Conservation (phyloP, 139 green algal species). For the Micractinium sp. region DNA sequence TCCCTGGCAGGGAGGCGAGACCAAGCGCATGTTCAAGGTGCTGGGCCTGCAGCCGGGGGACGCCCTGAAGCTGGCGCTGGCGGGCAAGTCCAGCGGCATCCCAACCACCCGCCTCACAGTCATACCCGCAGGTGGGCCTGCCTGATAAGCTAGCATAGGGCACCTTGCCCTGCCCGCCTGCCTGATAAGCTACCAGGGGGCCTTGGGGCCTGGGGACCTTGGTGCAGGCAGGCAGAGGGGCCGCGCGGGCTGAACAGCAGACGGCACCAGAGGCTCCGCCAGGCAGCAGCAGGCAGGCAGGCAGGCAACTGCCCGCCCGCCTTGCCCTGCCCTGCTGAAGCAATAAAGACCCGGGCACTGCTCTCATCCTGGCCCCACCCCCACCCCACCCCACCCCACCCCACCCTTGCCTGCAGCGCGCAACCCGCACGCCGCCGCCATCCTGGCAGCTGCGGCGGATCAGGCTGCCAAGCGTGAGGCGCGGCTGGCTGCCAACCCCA, state of each 20-base stretch:
- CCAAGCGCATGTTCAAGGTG: slow-evolving; percentile 29
- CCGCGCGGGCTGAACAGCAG: no score
- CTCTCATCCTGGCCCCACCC: not conserved
- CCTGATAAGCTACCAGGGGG: no score
- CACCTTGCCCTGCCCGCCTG: not conserved
- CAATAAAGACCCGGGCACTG: no score
- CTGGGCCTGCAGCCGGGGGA: slow-evolving; percentile 24
- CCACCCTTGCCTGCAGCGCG: not conserved
- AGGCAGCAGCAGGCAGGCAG: not conserved
- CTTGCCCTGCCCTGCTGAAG: no score
- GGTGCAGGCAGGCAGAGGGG: not conserved
- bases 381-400: not conserved
- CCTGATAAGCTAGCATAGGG: no score
- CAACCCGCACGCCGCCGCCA: slow-evolving; percentile 11
- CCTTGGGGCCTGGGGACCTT: no score
- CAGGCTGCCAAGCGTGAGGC: slow-evolving; percentile 16
- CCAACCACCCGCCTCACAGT: slow-evolving; percentile 6
- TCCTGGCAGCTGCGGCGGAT: slow-evolving; percentile 7
- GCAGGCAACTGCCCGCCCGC: not conserved
- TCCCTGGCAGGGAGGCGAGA: slow-evolving; percentile 18
- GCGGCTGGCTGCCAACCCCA: slow-evolving; percentile 25
- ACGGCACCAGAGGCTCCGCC: not conserved
- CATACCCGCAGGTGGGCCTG: slow-evolving; percentile 15
- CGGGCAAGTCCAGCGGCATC: not conserved
- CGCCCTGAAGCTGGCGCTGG: slow-evolving; percentile 4